Conservation (phyloP, 225 moss, liverwort and hornwort species). For the Sphagnum tenellum region DNA sequence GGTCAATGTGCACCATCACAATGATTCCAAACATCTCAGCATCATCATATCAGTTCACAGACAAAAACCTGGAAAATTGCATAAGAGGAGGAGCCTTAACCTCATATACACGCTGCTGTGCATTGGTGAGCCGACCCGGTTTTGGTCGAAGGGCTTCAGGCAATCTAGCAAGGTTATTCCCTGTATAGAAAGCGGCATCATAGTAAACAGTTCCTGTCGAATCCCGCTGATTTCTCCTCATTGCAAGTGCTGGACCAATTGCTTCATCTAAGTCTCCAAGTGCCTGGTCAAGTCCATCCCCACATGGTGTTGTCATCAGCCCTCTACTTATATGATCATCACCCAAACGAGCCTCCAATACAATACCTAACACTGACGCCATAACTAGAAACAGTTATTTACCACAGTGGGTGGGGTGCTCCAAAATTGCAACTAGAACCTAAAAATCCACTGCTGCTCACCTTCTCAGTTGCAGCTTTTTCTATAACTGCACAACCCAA, state of each 20-base stretch:
- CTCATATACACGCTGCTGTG: slow-evolving; percentile 87
- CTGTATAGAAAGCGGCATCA: slow-evolving; percentile 56
- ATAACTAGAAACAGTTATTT: too few relatives aligned
- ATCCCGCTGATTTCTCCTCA: slow-evolving; percentile 57
- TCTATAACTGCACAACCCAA: slow-evolving; percentile 95
- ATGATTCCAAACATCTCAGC: too few relatives aligned
- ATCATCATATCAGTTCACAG: too few relatives aligned
- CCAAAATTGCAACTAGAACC: too few relatives aligned
- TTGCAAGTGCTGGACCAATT: slow-evolving; percentile 58
- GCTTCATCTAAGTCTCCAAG: slow-evolving; percentile 77
- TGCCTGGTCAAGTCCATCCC: slow-evolving; percentile 27
- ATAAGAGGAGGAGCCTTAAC: slow-evolving; percentile 13
- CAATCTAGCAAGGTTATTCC: slow-evolving; percentile 60
- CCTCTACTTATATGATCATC: too few relatives aligned
- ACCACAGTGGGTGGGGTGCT: too few relatives aligned
- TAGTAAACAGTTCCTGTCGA: slow-evolving; percentile 45
- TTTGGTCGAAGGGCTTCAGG: slow-evolving; percentile 77
- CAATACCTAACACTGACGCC: too few relatives aligned
- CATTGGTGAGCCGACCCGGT: slow-evolving; percentile 57
- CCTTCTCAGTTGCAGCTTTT: slow-evolving; percentile 97
- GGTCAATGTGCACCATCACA: too few relatives aligned
- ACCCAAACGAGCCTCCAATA: too few relatives aligned
- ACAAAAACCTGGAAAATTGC: too few relatives aligned
- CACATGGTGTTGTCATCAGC: too few relatives aligned
- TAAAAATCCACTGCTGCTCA: slow-evolving; percentile 1